Conservation (phyloP, 805 yeast species). For the Lipomyces spencermartinsiae region DNA sequence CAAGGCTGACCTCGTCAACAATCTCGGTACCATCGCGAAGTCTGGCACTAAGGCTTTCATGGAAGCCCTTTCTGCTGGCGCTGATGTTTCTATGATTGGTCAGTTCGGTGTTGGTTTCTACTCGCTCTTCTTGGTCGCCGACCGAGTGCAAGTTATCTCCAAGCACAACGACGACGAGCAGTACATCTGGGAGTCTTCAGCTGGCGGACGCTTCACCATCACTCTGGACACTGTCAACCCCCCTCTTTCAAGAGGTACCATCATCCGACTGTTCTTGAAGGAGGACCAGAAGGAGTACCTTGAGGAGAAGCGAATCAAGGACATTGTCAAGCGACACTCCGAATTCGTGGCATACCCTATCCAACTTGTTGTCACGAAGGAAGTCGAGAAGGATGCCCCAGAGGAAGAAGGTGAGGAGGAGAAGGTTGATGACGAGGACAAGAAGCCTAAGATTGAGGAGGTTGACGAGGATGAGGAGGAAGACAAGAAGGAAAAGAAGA, state of each 20-base stretch:
- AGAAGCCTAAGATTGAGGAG: constrained; percentile 77
- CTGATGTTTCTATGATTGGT: constrained; percentile 99
- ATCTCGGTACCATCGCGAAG: constrained; percentile 99
- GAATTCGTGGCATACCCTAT: constrained; percentile 99
- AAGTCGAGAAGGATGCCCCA: constrained; percentile 97
- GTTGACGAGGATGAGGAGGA: constrained; percentile 74
- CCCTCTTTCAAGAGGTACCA: constrained; percentile 91
- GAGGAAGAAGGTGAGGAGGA: constrained; percentile 69
- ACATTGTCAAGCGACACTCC: constrained; percentile 98
- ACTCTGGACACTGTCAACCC: constrained; percentile 87
- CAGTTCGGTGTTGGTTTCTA: constrained; percentile 99
- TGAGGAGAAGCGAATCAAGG: constrained; percentile 99
- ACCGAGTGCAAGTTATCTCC: constrained; percentile 96
- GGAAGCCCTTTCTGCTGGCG: constrained; percentile 99
- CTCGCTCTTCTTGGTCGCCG: constrained; percentile 98
- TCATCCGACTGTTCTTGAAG: constrained; percentile 93
- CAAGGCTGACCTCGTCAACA: constrained; percentile 97
- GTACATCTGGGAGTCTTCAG: constrained; percentile 99
- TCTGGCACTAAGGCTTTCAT: constrained; percentile 99
- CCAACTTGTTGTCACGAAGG: constrained; percentile 97
- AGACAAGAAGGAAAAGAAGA: constrained; percentile 72
- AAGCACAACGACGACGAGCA: constrained; percentile 99
- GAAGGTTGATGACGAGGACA: constrained; percentile 66
- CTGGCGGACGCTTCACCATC: constrained; percentile 99
- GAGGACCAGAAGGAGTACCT: constrained; percentile 99